Evolutionary conservation across 805 yeast species (phyloP).

Genomic region (Wickerhamiella kurtzmanii): DNA sequence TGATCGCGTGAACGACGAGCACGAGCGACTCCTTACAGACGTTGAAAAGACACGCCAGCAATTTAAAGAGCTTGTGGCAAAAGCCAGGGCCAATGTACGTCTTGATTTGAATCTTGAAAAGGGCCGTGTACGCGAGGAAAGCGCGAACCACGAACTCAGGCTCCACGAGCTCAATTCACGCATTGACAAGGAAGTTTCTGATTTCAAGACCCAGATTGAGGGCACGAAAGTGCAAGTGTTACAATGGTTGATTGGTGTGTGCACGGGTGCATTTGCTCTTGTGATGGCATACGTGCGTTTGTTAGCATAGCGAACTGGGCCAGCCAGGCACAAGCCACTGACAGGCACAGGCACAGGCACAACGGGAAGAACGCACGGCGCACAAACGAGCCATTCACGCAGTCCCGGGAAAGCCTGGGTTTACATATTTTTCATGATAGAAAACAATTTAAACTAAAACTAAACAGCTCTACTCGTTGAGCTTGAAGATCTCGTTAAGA

Average conservation of each 20-base stretch:
- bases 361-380: too few relatives aligned
- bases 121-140: conserved; percentile 89
- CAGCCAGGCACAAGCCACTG: too few relatives aligned
- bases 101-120: conserved; percentile 85
- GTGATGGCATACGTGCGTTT: conserved; percentile 84
- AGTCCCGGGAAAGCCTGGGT: too few relatives aligned
- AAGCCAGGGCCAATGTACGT: conserved; percentile 78
- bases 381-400: too few relatives aligned
- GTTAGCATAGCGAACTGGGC: conserved; percentile 32
- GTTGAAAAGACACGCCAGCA: conserved; percentile 74
- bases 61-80: conserved; percentile 81
- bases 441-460: not conserved
- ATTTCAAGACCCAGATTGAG: conserved; percentile 90
- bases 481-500: conserved; percentile 62
- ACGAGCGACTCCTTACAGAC: conserved; percentile 70
- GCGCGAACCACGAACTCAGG: conserved; percentile 81
- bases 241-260: conserved; percentile 98
- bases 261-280: conserved; percentile 94
- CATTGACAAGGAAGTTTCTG: conserved; percentile 88
- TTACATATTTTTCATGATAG: too few relatives aligned
- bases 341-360: too few relatives aligned
- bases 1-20: conserved; percentile 68
- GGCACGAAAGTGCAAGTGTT: conserved; percentile 90
- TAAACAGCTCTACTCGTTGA: conserved; percentile 2
- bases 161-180: conserved; percentile 90